Evolutionary conservation across 306 rosid genomes (phyloP).

Genomic region (Malus orientalis): DNA sequence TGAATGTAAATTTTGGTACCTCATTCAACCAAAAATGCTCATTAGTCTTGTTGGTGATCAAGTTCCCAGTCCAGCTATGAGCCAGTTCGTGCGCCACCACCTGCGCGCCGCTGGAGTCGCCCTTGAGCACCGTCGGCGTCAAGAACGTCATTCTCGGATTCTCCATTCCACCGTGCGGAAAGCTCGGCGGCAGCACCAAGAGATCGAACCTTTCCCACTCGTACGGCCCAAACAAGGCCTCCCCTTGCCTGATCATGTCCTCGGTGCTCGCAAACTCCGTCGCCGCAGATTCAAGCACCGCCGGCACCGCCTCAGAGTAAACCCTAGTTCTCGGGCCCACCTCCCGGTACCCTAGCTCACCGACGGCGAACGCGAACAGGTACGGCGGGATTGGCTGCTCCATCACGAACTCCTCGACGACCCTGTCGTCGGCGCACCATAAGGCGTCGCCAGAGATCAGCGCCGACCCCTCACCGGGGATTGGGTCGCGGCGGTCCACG

Average conservation of each 20-base stretch:
- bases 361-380: slow-evolving; percentile 79
- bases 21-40: slow-evolving; percentile 97
- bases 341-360: slow-evolving; percentile 64
- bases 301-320: slow-evolving; percentile 54
- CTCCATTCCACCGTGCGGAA: slow-evolving; percentile 94
- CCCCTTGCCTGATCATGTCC: slow-evolving; percentile 78
- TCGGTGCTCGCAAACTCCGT: slow-evolving; percentile 70
- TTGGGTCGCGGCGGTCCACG: slow-evolving; percentile 38
- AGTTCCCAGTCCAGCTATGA: slow-evolving; percentile 96
- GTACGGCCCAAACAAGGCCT: slow-evolving; percentile 63
- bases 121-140: slow-evolving; percentile 88
- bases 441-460: slow-evolving; percentile 26
- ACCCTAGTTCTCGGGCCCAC: slow-evolving; percentile 91
- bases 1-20: slow-evolving; percentile 27
- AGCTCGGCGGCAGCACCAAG: slow-evolving; percentile 86
- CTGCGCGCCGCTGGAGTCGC: slow-evolving; percentile 79
- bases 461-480: slow-evolving; percentile 28
- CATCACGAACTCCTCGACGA: slow-evolving; percentile 88
- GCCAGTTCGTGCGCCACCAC: slow-evolving; percentile 95
- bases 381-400: slow-evolving; percentile 87
- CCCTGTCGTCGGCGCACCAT: slow-evolving; percentile 58
- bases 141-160: slow-evolving; percentile 91
- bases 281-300: slow-evolving; percentile 58
- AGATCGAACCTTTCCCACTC: slow-evolving; percentile 90
- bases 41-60: slow-evolving; percentile 81